Percentiles rank a stretch among this genome's conserved stretches.
These are phyloP conservation scores for Eimeria tenella DNA, from an alignment of 169 alveolate genomes.

Conservation along the genomic window DNA sequence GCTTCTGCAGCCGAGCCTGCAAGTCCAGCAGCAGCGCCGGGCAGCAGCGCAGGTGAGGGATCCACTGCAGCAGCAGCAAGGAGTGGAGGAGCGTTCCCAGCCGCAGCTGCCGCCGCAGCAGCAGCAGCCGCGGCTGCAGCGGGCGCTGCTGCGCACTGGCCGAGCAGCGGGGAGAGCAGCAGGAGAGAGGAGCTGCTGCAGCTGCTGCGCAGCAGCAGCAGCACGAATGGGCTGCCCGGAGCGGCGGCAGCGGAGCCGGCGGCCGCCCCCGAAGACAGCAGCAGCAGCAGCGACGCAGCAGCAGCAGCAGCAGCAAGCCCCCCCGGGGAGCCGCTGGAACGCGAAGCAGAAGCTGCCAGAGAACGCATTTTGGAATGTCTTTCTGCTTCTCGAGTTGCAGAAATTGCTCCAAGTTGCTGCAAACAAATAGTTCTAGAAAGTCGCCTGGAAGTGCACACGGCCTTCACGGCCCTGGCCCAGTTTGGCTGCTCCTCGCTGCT, in stretches of 20 bases:
- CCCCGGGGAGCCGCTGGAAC: no score
- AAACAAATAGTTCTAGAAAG: background rate
- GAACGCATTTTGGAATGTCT: background rate
- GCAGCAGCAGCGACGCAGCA: background rate
- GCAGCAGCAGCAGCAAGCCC: conserved; percentile 7
- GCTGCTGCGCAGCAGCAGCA: conserved; percentile 1
- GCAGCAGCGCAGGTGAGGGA: background rate
- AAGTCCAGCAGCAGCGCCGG: background rate
- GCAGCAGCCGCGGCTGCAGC: background rate
- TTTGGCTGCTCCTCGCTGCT: background rate
- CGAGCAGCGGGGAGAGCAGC: background rate
- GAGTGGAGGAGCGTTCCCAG: background rate
- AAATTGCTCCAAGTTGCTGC: background rate
- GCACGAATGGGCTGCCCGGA: background rate
- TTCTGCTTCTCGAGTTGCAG: background rate
- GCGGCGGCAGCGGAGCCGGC: background rate
- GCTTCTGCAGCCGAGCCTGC: background rate
- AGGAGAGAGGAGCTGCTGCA: background rate
- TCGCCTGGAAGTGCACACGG: background rate
- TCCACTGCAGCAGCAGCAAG: background rate
- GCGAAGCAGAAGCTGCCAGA: conserved; percentile 26
- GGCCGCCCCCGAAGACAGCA: background rate
- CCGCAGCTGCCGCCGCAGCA: background rate
- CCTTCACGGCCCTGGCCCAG: background rate
- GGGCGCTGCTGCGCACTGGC: background rate